These are phyloP conservation scores for Candida railenensis DNA, from an alignment of 805 yeast species.

Conservation along the genomic window DNA sequence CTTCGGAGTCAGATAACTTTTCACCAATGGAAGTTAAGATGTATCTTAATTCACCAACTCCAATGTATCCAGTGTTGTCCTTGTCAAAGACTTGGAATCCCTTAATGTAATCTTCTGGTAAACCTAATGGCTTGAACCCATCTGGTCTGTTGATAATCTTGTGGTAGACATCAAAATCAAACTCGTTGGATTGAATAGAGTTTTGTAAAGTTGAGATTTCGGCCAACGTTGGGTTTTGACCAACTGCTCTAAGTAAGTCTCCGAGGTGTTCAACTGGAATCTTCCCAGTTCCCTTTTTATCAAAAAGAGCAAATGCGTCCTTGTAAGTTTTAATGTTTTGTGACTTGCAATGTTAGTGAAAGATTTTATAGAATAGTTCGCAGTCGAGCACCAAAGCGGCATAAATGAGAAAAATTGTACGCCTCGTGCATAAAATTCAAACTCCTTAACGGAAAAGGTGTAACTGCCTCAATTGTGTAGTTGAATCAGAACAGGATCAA, in stretches of 20 bases:
- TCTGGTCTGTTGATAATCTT: slow-evolving; percentile 80
- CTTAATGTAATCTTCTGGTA: slow-evolving; percentile 87
- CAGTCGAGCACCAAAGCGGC: too few relatives aligned
- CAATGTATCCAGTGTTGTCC: slow-evolving; percentile 91
- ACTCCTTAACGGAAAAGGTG: too few relatives aligned
- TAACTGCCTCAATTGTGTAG: too few relatives aligned
- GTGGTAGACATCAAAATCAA: slow-evolving; percentile 76
- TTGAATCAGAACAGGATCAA: too few relatives aligned
- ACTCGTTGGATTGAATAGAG: slow-evolving; percentile 46
- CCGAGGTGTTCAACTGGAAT: slow-evolving; percentile 85
- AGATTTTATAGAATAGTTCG: too few relatives aligned
- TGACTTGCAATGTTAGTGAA: slow-evolving; percentile 22
- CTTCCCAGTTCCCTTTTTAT: slow-evolving; percentile 92
- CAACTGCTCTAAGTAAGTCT: slow-evolving; percentile 92
- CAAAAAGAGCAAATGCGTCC: slow-evolving; percentile 96
- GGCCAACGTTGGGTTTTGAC: slow-evolving; percentile 95
- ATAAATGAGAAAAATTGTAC: too few relatives aligned
- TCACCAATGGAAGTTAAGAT: slow-evolving; percentile 96
- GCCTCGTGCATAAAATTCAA: too few relatives aligned
- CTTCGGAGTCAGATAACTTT: slow-evolving; percentile 85
- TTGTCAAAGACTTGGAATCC: slow-evolving; percentile 96
- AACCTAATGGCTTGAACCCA: slow-evolving; percentile 84
- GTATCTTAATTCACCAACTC: slow-evolving; percentile 95
- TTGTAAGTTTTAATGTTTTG: slow-evolving; percentile 55
- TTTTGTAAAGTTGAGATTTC: slow-evolving; percentile 60